Evolutionary conservation across 2,329 filamentous ascomycete species (phyloP), one percentile per base, ranked within the genome.

Genomic region (Alternaria viburni): DNA sequence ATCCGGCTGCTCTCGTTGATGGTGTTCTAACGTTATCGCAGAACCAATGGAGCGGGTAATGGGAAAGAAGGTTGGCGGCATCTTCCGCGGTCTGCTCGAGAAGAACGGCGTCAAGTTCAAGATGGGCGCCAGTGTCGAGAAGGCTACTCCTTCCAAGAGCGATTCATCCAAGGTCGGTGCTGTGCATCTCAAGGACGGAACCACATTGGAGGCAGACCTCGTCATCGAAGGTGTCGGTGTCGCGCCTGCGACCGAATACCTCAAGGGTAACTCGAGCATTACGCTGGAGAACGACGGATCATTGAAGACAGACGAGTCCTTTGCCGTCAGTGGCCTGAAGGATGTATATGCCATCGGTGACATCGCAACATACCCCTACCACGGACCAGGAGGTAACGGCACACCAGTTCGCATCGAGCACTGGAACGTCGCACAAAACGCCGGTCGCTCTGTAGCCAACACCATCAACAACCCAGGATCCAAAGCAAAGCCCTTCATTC

Each of bases 391-490:
- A 23, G 91, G 93, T 25, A 86, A 91, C 15, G 93, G 92, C 66
- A 86, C 85, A 47, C 86, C 86, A 17, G 88, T 91, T 1, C 90
- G 96, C 67, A 97, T 98, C 76, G 96, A 99, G 84, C 96, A 99
- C 79, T 99, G 96, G 96, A 95, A 97, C 81, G 96, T 99, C 3
- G 96, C 96, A 5, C 96, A 98, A 77, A 97, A 98, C 75, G 86
- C 92, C 2, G 96, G 96, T 3, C 91, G 95, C 46, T 86, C 87
- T 23, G 95, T 91, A 1, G 96, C 93, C 2, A 85, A 85, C 56
- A 88, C 92, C 72, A 97, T 99, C 74, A 86, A 89, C 69, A 85
- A 91, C 72, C 87, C 90, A 0, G 81, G 85, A 8, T 79, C 85
- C 49, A 85, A 86, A 66, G 84, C 89, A 1, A 89, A 91, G 71